Base-by-base conservation (phyloP, 2,329 filamentous ascomycete genomes). In the Calcarisporium arbuscula region DNA sequence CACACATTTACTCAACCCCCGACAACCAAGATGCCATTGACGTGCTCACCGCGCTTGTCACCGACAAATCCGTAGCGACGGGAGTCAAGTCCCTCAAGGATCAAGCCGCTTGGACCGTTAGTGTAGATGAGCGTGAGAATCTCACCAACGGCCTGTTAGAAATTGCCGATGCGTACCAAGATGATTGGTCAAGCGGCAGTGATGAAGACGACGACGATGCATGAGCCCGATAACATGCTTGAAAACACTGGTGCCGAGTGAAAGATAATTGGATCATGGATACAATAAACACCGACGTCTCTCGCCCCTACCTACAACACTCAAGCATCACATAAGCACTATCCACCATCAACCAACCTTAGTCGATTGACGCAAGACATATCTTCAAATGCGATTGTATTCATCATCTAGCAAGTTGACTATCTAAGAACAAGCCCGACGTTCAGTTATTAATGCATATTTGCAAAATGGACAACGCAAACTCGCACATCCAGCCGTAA, bases 161-260 rank as follows among this genome's bases (percentile, higher is more conserved):
- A 40, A 80, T 96, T 49, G 82, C 83, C 2, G 89, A 95, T 51
- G 85, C 85, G 40, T 96, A 95, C 56, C 80, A 86, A 47, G 85
- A 92, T 41, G 87, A 87, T 2, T 95, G 86, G 85, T 80, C 78
- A 10, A 87, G 82, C 50, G 86, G 80, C 17, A 82, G 77, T 38
- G 83, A 85, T 47, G 71, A 78, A 8, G 80, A 77, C 15, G 79
- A 86, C 38, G 81, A 86, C 32, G 67, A 74, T 19, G 30, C 56
- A n/a, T 53, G 43, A 54, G 36, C n/a, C n/a, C 17, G 21, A 29
- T 16, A 28, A 20, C 21, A 28, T 29, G n/a, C n/a, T n/a, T n/a
- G n/a, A n/a, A n/a, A n/a, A n/a, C n/a, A n/a, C n/a, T n/a, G n/a
- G n/a, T n/a, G n/a, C n/a, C n/a, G n/a, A n/a, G n/a, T n/a, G n/a